Percentiles rank a stretch among this genome's conserved stretches.
These are phyloP conservation scores for Cryptosporidium felis DNA, from an alignment of 169 alveolate species.

Conservation along the genomic window DNA sequence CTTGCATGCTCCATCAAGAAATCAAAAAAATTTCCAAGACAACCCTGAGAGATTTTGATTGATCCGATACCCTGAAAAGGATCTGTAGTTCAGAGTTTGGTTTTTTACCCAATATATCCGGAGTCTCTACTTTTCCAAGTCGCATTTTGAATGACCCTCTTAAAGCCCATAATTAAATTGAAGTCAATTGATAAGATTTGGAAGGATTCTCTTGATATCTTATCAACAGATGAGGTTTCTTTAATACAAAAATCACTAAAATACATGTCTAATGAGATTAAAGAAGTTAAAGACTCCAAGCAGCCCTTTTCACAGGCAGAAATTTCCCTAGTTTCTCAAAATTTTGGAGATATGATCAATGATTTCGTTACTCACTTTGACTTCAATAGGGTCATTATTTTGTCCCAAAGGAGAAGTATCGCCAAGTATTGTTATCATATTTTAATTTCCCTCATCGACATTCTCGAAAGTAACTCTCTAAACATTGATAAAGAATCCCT, in stretches of 20 bases:
- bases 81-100: too few relatives aligned
- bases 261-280: slow-evolving; percentile 4
- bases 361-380: slow-evolving; percentile 34
- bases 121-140: too few relatives aligned
- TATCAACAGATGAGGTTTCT: slow-evolving; percentile 1
- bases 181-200: slow-evolving; percentile 21
- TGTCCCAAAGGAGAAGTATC: slow-evolving; percentile 29
- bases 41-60: too few relatives aligned
- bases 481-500: slow-evolving; percentile 8
- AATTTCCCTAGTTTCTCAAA: not conserved
- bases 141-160: not conserved
- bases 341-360: slow-evolving; percentile 4
- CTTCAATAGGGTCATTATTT: slow-evolving; percentile 1
- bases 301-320: not conserved
- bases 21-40: too few relatives aligned
- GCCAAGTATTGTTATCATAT: slow-evolving; percentile 65
- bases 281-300: slow-evolving; percentile 32
- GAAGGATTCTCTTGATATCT: slow-evolving; percentile 24
- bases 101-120: too few relatives aligned
- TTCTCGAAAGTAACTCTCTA: not conserved
- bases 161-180: slow-evolving; percentile 1
- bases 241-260: slow-evolving; percentile 36
- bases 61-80: too few relatives aligned
- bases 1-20: slow-evolving; percentile 21
- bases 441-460: slow-evolving; percentile 23